A percentile compares a stretch with the other conserved stretches of the same genome.
phyloP scores from a whole-genome alignment of 129 eudicot species.

The Logfia minima region DNA sequence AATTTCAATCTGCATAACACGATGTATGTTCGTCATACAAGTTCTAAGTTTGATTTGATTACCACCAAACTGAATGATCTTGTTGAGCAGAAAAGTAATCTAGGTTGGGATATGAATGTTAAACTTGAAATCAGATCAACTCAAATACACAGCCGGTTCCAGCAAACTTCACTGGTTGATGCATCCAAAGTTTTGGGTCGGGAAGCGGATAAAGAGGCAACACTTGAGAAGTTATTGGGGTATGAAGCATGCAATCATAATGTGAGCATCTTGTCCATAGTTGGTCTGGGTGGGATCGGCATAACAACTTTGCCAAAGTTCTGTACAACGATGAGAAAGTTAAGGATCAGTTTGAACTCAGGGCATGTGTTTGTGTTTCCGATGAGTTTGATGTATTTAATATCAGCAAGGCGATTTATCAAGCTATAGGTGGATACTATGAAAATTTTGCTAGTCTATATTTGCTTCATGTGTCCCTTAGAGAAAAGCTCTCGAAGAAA shows the following conservation, averaged over 20 bases:
- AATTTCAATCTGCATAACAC: too few relatives aligned
- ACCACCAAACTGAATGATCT: background rate
- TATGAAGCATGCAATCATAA: background rate
- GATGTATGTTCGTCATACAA: too few relatives aligned
- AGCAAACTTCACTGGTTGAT: background rate
- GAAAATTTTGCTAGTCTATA: background rate
- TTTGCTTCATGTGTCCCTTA: too few relatives aligned
- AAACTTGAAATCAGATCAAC: background rate
- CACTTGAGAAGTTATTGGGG: background rate
- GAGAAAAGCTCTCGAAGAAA: too few relatives aligned
- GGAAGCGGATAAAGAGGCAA: background rate
- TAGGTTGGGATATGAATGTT: background rate
- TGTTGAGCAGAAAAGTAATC: background rate
- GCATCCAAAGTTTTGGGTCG: background rate
- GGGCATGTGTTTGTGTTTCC: conserved; percentile 1
- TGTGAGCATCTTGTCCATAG: too few relatives aligned
- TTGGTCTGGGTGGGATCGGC: background rate
- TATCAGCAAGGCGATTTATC: background rate
- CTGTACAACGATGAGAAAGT: background rate
- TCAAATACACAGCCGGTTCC: background rate
- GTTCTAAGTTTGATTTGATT: too few relatives aligned
- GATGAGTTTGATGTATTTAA: background rate
- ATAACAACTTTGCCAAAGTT: background rate
- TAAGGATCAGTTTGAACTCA: background rate
- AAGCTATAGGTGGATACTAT: background rate